Base-by-base conservation (phyloP, 495 filamentous ascomycete genomes). In the Tuber calosporum region DNA sequence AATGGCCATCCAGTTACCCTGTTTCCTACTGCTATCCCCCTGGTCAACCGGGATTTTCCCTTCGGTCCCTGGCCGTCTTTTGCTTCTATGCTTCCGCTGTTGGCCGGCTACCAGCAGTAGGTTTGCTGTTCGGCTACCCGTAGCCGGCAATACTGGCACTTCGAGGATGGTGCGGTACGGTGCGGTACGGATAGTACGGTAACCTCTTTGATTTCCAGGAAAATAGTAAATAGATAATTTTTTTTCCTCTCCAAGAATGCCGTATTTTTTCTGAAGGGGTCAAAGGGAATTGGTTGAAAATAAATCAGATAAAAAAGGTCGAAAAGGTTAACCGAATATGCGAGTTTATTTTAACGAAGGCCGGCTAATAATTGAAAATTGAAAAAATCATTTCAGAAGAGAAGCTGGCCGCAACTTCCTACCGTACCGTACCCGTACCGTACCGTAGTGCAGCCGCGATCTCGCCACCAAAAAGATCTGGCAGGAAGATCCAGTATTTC, bases 371-470 rank as follows among this genome's bases (percentile, higher is more conserved):
- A 30, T 62, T 62, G n/a, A 4, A 30, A 30, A 26, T 62, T 58
- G 17, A 62, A 62, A 15, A 62, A 62, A 30, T 30, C 0, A 30
- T 9, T 43, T 15, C n/a, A 22, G 53, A 30, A 30, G 53, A 30
- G 53, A 62, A 30, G 48, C 53, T 30, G 53, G n/a, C 53, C n/a
- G n/a, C 53, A 62, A 62, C 45, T n/a, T n/a, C n/a, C n/a, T n/a
- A n/a, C n/a, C n/a, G n/a, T 53, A 53, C 53, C 53, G n/a, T 62
- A 62, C 53, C 53, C n/a, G n/a, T 30, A n/a, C 53, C 53, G 53
- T 62, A 62, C 53, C 53, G 53, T 17, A 62, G 53, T 62, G 26
- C 53, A 30, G 53, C 53, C 53, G 53, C 53, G 53, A 62, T 62
- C 53, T 62, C 11, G 53, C 30, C 53, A 26, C 53, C n/a, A 30